Percentiles rank a stretch among this genome's conserved stretches.
phyloP scores from a whole-genome alignment of 805 yeast species.

The Ogataea pini region DNA sequence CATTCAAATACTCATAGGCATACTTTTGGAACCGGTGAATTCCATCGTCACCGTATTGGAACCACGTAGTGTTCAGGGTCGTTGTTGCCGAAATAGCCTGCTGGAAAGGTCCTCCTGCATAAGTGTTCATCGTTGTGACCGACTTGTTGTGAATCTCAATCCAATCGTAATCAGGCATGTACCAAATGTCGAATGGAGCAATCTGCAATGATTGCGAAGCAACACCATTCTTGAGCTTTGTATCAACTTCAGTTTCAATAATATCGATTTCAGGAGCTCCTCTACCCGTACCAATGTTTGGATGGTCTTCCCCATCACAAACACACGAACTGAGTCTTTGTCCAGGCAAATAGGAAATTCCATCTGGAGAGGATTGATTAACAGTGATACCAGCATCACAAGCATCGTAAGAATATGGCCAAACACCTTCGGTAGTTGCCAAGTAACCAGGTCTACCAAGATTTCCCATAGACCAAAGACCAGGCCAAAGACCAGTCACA shows the following conservation, averaged over 20 bases:
- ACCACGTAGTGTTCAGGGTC: constrained; percentile 81
- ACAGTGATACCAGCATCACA: constrained; percentile 96
- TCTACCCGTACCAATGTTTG: constrained; percentile 83
- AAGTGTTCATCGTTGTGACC: constrained; percentile 79
- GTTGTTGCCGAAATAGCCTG: constrained; percentile 88
- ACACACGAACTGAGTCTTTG: constrained; percentile 77
- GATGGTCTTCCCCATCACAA: constrained; percentile 82
- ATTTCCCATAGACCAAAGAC: constrained; percentile 93
- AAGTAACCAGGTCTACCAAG: constrained; percentile 88
- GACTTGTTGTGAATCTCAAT: constrained; percentile 69
- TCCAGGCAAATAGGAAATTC: constrained; percentile 83
- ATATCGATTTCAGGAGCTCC: constrained; percentile 97
- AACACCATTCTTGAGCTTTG: constrained; percentile 53
- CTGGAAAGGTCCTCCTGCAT: constrained; percentile 91
- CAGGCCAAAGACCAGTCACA: constrained; percentile 91
- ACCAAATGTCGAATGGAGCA: constrained; percentile 96
- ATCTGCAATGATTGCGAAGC: constrained; percentile 92
- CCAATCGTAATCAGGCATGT: constrained; percentile 82
- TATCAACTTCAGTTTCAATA: constrained; percentile 77
- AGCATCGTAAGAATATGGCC: constrained; percentile 88
- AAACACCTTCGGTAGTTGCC: constrained; percentile 87
- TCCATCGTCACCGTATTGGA: constrained; percentile 57
- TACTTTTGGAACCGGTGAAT: constrained; percentile 63
- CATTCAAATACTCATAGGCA: constrained; percentile 78
- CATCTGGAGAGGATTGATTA: constrained; percentile 88